A percentile compares a stretch with the other conserved stretches of the same genome.
Conservation (phyloP, 345 rosid genomes). For the Firmiana major region DNA sequence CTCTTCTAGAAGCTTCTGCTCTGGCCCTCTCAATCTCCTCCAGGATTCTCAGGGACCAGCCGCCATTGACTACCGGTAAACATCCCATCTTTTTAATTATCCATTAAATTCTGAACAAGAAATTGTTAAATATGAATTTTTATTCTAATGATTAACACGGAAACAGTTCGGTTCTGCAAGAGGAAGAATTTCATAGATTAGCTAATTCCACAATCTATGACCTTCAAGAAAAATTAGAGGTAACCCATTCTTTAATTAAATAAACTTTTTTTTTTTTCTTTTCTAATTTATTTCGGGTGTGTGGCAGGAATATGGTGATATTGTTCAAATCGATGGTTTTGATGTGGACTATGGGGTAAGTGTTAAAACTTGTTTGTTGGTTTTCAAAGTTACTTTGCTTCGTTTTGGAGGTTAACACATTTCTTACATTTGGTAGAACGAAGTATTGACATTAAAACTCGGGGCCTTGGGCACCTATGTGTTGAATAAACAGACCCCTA, state of each 20-base stretch:
- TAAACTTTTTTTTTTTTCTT: not conserved
- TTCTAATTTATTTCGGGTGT: not conserved
- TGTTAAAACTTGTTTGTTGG: not conserved
- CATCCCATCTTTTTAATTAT: not conserved
- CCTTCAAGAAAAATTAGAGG: slow-evolving; percentile 87
- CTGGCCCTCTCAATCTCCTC: slow-evolving; percentile 23
- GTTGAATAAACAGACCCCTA: slow-evolving; percentile 86
- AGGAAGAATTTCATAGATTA: slow-evolving; percentile 77
- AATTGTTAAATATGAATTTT: not conserved
- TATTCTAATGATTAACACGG: slow-evolving; percentile 25
- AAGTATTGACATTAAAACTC: slow-evolving; percentile 79
- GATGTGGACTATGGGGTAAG: slow-evolving; percentile 93
- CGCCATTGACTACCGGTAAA: slow-evolving; percentile 53
- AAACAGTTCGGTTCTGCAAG: slow-evolving; percentile 72
- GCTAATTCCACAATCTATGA: slow-evolving; percentile 69
- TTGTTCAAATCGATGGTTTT: slow-evolving; percentile 71
- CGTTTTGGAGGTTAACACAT: not conserved
- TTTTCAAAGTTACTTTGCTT: not conserved
- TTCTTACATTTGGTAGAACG: slow-evolving; percentile 50
- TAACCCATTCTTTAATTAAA: not conserved
- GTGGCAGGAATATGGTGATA: slow-evolving; percentile 77
- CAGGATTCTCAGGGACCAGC: slow-evolving; percentile 36
- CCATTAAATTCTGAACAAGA: not conserved
- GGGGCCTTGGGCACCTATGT: slow-evolving; percentile 85
- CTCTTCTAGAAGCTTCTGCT: slow-evolving; percentile 46